phyloP scores from a whole-genome alignment of 1,284 basidiomycete genomes.

The Marasmius oreades region DNA sequence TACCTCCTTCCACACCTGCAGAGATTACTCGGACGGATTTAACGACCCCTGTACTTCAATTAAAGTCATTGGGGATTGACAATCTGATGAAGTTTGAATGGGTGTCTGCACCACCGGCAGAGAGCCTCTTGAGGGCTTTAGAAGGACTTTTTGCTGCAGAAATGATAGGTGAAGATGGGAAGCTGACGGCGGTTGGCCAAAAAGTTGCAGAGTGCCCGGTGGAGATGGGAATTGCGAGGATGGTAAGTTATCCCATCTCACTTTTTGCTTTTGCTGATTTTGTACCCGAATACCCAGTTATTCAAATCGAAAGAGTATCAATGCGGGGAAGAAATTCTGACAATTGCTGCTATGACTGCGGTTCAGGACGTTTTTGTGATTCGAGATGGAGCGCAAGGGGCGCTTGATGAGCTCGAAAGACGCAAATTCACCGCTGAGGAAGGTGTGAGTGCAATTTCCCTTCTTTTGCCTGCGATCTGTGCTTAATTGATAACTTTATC shows the following conservation, averaged over 20 bases:
- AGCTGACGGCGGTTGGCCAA: constrained; percentile 61
- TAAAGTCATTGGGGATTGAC: constrained; percentile 93
- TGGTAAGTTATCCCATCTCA: constrained; percentile 43
- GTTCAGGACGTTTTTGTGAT: constrained; percentile 91
- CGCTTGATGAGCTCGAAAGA: constrained; percentile 84
- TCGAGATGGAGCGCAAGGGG: constrained; percentile 79
- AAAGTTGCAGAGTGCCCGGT: constrained; percentile 78
- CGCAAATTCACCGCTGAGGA: constrained; percentile 97
- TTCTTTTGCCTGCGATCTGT: constrained; percentile 1
- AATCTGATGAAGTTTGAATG: constrained; percentile 97
- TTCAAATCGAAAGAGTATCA: constrained; percentile 79
- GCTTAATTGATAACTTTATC: constrained; percentile 9
- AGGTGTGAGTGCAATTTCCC: constrained; percentile 56
- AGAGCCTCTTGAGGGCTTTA: constrained; percentile 80
- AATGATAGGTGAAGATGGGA: constrained; percentile 70
- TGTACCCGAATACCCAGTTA: constrained; percentile 57
- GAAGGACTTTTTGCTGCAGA: constrained; percentile 70
- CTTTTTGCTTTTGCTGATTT: constrained; percentile 21
- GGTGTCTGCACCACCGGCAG: constrained; percentile 85
- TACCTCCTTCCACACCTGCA: constrained; percentile 73
- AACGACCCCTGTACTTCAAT: constrained; percentile 83
- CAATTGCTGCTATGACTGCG: constrained; percentile 93
- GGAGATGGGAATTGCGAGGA: constrained; percentile 71
- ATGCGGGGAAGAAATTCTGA: constrained; percentile 92
- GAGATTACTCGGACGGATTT: constrained; percentile 91